Evolutionary conservation across 2,329 filamentous ascomycete genomes (phyloP).

Genomic region (Chaetomium strumarium): DNA sequence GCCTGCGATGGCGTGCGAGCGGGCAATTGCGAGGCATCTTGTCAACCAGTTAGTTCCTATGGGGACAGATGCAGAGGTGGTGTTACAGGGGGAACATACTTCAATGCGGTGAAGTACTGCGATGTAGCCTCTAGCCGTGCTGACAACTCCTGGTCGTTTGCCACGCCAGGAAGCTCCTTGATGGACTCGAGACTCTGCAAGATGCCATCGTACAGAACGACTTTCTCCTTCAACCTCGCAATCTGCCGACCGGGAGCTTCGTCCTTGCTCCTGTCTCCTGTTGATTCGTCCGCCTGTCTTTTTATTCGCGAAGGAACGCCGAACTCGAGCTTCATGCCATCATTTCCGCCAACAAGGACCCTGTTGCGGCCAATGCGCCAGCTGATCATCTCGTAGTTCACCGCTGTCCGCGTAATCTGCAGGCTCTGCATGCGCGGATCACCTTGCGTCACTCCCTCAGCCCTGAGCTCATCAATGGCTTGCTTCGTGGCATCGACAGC

Average conservation of each 20-base stretch:
- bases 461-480: conserved; percentile 82
- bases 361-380: conserved; percentile 94
- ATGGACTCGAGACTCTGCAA: conserved; percentile 87
- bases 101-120: conserved; percentile 82
- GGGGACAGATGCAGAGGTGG: no score
- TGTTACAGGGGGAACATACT: conserved; percentile 49
- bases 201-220: conserved; percentile 85
- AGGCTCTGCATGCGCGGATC: conserved; percentile 87
- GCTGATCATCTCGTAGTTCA: conserved; percentile 89
- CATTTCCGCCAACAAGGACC: conserved; percentile 74
- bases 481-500: conserved; percentile 89
- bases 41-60: conserved; percentile 9
- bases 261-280: conserved; percentile 40
- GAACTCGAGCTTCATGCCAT: conserved; percentile 60
- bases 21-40: conserved; percentile 72
- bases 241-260: conserved; percentile 70
- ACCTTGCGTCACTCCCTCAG: conserved; percentile 76
- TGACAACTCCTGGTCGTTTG: conserved; percentile 71
- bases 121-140: conserved; percentile 71
- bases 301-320: conserved; percentile 41
- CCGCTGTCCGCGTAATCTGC: conserved; percentile 85
- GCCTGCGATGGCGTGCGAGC: conserved; percentile 71
- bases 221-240: conserved; percentile 74
- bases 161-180: conserved; percentile 83
- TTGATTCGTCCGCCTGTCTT: conserved; percentile 35